Evolutionary conservation across 768 basidiomycete species (phyloP).

Genomic region (Pisolithus marmoratus): DNA sequence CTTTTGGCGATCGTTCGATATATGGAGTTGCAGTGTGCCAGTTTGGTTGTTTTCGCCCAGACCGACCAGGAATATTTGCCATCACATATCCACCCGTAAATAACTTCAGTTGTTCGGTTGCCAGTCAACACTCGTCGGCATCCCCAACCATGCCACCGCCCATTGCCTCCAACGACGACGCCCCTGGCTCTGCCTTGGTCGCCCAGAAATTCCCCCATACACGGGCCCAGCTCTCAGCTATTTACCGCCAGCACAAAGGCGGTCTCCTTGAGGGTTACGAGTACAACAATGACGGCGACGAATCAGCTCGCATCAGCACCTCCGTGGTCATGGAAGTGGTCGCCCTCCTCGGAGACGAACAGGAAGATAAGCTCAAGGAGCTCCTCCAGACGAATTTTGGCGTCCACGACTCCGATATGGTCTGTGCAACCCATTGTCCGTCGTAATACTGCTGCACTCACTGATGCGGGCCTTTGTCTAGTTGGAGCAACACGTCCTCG

Average conservation of each 20-base stretch:
- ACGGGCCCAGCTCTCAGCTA: constrained; percentile 69
- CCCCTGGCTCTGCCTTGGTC: constrained; percentile 11
- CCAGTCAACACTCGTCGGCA: background rate
- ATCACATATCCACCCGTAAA: constrained; percentile 6
- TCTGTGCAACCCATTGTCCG: constrained; percentile 30
- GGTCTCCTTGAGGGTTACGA: constrained; percentile 45
- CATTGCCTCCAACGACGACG: constrained; percentile 14
- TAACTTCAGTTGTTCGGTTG: background rate
- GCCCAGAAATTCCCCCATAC: constrained; percentile 69
- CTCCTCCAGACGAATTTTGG: constrained; percentile 67
- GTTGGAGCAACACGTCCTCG: constrained; percentile 86
- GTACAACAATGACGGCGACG: constrained; percentile 51
- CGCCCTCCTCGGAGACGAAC: constrained; percentile 67
- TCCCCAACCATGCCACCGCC: constrained; percentile 20
- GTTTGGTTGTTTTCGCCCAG: too few relatives aligned
- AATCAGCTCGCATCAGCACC: constrained; percentile 50
- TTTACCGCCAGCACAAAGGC: constrained; percentile 68
- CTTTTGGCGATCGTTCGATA: constrained; percentile 7
- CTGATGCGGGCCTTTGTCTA: constrained; percentile 22
- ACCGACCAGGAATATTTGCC: constrained; percentile 13
- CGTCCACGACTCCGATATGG: constrained; percentile 58
- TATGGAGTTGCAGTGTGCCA: too few relatives aligned
- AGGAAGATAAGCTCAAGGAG: constrained; percentile 80
- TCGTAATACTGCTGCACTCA: constrained; percentile 10
- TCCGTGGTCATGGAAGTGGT: constrained; percentile 69